Evolutionary conservation across 371 early-diverging fungal species (phyloP).

Genomic region (Mortierella sp.): DNA sequence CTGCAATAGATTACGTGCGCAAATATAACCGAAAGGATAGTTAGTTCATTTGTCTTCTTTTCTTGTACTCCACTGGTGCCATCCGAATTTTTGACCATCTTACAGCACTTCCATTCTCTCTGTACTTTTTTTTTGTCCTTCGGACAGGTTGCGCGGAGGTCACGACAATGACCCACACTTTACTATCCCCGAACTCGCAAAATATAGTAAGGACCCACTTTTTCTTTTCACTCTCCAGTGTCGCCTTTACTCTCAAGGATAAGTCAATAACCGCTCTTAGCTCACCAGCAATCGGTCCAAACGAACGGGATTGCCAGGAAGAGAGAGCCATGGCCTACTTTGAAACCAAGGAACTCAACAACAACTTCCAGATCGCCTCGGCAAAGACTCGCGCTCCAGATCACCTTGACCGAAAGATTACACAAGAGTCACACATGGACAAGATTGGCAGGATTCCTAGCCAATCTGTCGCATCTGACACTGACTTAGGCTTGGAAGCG

Average conservation of each 20-base stretch:
- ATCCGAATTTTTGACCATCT: background rate
- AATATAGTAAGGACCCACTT: constrained; percentile 22
- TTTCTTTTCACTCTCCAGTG: constrained; percentile 46
- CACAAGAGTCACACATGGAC: constrained; percentile 41
- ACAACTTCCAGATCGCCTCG: constrained; percentile 27
- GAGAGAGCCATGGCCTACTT: constrained; percentile 55
- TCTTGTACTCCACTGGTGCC: background rate
- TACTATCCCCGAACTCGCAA: constrained; percentile 33
- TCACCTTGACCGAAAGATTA: constrained; percentile 31
- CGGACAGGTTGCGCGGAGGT: constrained; percentile 33
- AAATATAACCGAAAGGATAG: constrained; percentile 48
- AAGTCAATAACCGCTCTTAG: constrained; percentile 30
- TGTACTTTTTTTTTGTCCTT: constrained; percentile 19
- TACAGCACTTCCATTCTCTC: background rate
- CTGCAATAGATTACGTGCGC: constrained; percentile 33
- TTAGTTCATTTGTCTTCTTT: constrained; percentile 17
- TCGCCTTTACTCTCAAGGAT: constrained; percentile 53
- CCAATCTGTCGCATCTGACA: no score
- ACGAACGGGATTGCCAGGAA: constrained; percentile 45
- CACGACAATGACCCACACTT: constrained; percentile 42
- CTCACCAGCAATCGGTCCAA: constrained; percentile 47
- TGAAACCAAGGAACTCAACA: constrained; percentile 34
- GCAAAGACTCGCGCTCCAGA: constrained; percentile 17
- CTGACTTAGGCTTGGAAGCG: no score
- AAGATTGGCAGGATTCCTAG: constrained; percentile 12